Evolutionary conservation across 116 monocot species (phyloP).

Genomic region (Cymodocea nodosa): DNA sequence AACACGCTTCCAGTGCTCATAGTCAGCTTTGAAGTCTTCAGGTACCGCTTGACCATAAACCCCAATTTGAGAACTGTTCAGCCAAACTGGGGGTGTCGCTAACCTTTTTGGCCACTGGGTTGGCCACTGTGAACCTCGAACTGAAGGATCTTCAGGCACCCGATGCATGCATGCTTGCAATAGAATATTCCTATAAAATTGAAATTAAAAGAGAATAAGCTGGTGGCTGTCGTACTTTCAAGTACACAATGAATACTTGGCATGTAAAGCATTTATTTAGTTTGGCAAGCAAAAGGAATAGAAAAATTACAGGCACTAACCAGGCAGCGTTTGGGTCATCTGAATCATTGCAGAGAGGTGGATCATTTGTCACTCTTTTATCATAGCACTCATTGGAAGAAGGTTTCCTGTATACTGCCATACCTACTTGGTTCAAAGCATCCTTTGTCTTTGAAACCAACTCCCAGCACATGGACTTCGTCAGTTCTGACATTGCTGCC

Average conservation of each 20-base stretch:
- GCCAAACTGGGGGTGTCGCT: slow-evolving; percentile 55
- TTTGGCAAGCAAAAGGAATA: too few species aligned
- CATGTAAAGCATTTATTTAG: too few species aligned
- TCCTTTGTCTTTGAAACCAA: slow-evolving; percentile 57
- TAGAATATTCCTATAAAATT: slow-evolving; percentile 45
- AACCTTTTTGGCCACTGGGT: slow-evolving; percentile 60
- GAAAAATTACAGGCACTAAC: slow-evolving; percentile 21
- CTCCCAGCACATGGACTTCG: slow-evolving; percentile 90
- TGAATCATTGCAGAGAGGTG: slow-evolving; percentile 62
- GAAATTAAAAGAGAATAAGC: background rate
- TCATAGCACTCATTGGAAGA: slow-evolving; percentile 67
- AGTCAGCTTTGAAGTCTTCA: slow-evolving; percentile 57
- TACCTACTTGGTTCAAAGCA: slow-evolving; percentile 37
- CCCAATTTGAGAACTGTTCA: slow-evolving; percentile 53
- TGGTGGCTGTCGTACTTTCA: too few species aligned
- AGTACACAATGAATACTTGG: too few species aligned
- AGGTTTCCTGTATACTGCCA: slow-evolving; percentile 74
- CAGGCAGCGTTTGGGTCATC: slow-evolving; percentile 91
- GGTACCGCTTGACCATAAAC: slow-evolving; percentile 77
- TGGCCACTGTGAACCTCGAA: slow-evolving; percentile 77
- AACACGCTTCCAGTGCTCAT: slow-evolving; percentile 70
- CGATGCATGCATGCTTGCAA: slow-evolving; percentile 81
- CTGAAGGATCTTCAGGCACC: slow-evolving; percentile 28
- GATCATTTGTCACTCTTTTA: slow-evolving; percentile 32
- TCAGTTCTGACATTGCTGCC: slow-evolving; percentile 61